These are phyloP conservation scores for Thyridium curvatum DNA, from an alignment of 2,329 filamentous ascomycete genomes.

Conservation along the genomic window DNA sequence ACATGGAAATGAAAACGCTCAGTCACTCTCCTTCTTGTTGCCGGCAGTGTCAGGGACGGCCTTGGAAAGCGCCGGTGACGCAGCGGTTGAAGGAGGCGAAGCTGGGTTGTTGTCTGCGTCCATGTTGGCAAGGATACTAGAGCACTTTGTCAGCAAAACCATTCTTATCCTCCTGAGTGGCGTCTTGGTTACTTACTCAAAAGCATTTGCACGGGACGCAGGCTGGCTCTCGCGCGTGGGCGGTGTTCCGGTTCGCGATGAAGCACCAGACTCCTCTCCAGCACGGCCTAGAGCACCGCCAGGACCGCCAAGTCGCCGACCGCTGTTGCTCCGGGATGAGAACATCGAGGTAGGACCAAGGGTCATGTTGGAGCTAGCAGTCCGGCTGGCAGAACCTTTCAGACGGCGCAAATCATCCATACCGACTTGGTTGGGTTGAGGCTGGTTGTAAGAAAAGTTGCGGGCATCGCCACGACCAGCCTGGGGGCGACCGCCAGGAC, in stretches of 20 bases:
- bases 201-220: conserved; percentile 77
- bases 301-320: conserved; percentile 66
- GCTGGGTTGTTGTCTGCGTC: conserved; percentile 57
- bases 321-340: conserved; percentile 83
- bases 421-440: conserved; percentile 77
- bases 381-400: conserved; percentile 54
- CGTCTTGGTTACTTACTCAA: conserved; percentile 61
- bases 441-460: conserved; percentile 72
- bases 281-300: conserved; percentile 66
- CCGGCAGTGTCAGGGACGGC: conserved; percentile 45
- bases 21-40: conserved; percentile 46
- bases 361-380: conserved; percentile 56
- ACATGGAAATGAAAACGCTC: conserved; percentile 22
- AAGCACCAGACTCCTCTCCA: conserved; percentile 79
- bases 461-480: conserved; percentile 71
- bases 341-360: conserved; percentile 85
- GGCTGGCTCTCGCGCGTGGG: conserved; percentile 47
- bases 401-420: conserved; percentile 89
- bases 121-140: conserved; percentile 53
- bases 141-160: conserved; percentile 20
- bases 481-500: conserved; percentile 60
- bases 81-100: conserved; percentile 64
- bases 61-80: conserved; percentile 61
- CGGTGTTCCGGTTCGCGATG: conserved; percentile 85
- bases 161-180: background rate